These are phyloP conservation scores for Orbilia ellipsospora DNA, from an alignment of 2,329 filamentous ascomycete species.

Conservation along the genomic window DNA sequence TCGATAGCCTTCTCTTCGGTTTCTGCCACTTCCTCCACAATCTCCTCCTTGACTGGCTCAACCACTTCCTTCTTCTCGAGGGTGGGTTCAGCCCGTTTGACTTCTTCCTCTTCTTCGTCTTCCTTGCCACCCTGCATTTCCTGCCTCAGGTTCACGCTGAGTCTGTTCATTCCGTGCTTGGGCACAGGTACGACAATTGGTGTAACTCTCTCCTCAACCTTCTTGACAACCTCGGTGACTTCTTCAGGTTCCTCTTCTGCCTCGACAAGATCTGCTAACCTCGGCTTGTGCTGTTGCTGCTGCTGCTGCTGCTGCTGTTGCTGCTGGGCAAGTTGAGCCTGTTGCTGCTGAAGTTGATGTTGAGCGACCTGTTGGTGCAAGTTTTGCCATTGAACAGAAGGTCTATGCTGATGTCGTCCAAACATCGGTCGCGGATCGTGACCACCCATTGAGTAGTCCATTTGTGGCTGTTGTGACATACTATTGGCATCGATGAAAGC, in stretches of 20 bases:
- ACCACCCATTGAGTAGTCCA: constrained; percentile 49
- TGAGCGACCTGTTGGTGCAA: constrained; percentile 45
- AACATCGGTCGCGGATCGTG: constrained; percentile 53
- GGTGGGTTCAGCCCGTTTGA: constrained; percentile 38
- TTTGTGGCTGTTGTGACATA: constrained; percentile 28
- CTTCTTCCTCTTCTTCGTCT: constrained; percentile 55
- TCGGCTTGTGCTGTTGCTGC: constrained; percentile 22
- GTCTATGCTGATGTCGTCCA: constrained; percentile 49
- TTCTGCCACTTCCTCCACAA: neutral
- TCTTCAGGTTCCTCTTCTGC: constrained; percentile 49
- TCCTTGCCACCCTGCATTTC: constrained; percentile 58
- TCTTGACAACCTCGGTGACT: neutral
- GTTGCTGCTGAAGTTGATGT: constrained; percentile 46
- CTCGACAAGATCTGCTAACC: constrained; percentile 46
- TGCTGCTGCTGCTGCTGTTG: constrained; percentile 54
- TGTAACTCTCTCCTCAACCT: constrained; percentile 27
- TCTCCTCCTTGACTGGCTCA: constrained; percentile 10
- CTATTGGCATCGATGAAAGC: constrained; percentile 53
- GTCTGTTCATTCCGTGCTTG: constrained; percentile 58
- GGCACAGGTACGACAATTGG: constrained; percentile 59
- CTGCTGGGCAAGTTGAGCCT: constrained; percentile 55
- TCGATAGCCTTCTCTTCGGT: neutral
- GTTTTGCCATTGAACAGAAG: constrained; percentile 53
- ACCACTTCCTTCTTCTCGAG: constrained; percentile 32
- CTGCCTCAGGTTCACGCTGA: constrained; percentile 58